Percentiles rank a stretch among this genome's conserved stretches.
Conservation (phyloP, 768 basidiomycete species). For the Zangia roseola region DNA sequence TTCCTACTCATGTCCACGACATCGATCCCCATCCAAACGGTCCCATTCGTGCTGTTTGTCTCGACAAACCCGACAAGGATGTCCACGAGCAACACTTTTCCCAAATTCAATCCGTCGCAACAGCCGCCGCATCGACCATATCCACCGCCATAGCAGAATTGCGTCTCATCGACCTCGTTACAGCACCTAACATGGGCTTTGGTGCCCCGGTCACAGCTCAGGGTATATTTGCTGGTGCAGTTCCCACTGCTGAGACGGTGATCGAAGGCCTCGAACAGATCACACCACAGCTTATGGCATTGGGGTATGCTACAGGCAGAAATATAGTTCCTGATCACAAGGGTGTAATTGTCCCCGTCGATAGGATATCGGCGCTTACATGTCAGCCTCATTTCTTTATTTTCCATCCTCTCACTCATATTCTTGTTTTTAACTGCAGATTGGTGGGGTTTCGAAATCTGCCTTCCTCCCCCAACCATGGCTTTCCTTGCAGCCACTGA, state of each 20-base stretch:
- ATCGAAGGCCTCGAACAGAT: slow-evolving; percentile 66
- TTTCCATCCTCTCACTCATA: slow-evolving; percentile 6
- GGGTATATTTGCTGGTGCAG: slow-evolving; percentile 69
- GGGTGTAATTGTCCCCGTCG: slow-evolving; percentile 69
- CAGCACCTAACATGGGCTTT: slow-evolving; percentile 62
- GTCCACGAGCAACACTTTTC: slow-evolving; percentile 59
- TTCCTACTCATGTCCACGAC: slow-evolving; percentile 40
- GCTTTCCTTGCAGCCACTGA: slow-evolving; percentile 60
- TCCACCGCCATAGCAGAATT: slow-evolving; percentile 55
- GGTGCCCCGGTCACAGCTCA: slow-evolving; percentile 69
- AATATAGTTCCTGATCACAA: slow-evolving; percentile 65
- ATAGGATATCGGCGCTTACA: slow-evolving; percentile 75
- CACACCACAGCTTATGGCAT: slow-evolving; percentile 73
- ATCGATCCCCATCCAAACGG: slow-evolving; percentile 20
- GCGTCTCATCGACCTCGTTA: slow-evolving; percentile 59
- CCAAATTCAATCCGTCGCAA: slow-evolving; percentile 46
- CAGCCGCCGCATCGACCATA: slow-evolving; percentile 51
- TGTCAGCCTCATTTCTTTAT: slow-evolving; percentile 49
- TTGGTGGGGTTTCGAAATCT: slow-evolving; percentile 88
- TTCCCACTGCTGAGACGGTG: slow-evolving; percentile 74
- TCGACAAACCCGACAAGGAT: slow-evolving; percentile 62
- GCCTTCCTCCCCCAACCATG: slow-evolving; percentile 71
- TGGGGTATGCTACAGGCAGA: slow-evolving; percentile 74
- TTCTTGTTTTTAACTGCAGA: slow-evolving; percentile 41
- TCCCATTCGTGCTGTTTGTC: slow-evolving; percentile 79